Base-by-base conservation (phyloP, 2,329 filamentous ascomycete species). In the Alternaria viburni region DNA sequence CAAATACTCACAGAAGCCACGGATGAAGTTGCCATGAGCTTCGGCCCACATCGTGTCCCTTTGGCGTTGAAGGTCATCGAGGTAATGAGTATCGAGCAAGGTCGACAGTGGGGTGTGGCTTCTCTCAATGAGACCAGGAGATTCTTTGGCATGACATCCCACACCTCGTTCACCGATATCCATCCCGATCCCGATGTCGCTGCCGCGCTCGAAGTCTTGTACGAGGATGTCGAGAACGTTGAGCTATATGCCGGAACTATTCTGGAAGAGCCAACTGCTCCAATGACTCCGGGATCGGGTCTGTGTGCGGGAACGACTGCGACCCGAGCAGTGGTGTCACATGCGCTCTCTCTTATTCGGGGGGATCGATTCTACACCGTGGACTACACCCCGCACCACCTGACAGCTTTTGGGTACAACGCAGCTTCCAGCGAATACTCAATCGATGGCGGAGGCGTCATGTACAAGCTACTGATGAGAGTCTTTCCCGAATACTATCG, bases 391-490 rank as follows among this genome's bases (percentile, higher is more conserved):
- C 66, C 66, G 5, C 30, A 52, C 26, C 55, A 57, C 30, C 30
- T 70, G 32, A 70, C 68, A 32, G 52, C 61, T 10, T 68, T 68
- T 41, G 68, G 66, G 15, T 65, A 64, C 54, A 61, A 61, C 5
- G 64, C 65, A 30, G 61, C 47, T 32, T 49, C 54, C 6, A 62
- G 30, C 23, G 65, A 69, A 25, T 32, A 21, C 17, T 61, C 59
- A 9, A 49, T 67, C 32, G 64, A 60, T 15, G 60, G 59, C 9
- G 64, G 66, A 45, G 61, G 64, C 9, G 56, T 65, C 8, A 55
- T 70, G 23, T 66, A 67, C 54, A 69, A 61, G 50, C 61, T 70
- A 10, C 47, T 70, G 26, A 69, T 67, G 66, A 52, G 64, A 41
- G 64, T 67, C 9, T 70, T 69, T 49, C 36, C 67, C 46, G 46